Percentiles rank a stretch among this genome's conserved stretches.
Evolutionary conservation across 257 asterid species (phyloP).

Genomic region (Forsythia viridissima): DNA sequence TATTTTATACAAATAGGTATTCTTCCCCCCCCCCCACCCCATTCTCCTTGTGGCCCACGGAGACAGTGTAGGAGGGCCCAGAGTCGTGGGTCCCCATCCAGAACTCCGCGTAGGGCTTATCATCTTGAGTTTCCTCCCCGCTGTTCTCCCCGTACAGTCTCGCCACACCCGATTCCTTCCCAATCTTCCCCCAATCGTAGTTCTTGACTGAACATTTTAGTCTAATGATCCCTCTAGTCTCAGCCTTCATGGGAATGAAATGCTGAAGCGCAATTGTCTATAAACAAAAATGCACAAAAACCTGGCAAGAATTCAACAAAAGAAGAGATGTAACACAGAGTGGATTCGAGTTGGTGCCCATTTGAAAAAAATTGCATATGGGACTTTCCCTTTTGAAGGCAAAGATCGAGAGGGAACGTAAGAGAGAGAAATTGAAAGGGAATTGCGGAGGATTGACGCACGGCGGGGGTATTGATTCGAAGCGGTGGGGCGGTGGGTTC

Average conservation of each 20-base stretch:
- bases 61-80: constrained; percentile 58
- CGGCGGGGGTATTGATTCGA: neutral
- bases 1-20: too few species aligned
- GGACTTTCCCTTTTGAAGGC: constrained; percentile 38
- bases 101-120: constrained; percentile 68
- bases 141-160: constrained; percentile 53
- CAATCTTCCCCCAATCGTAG: constrained; percentile 72
- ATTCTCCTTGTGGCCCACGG: neutral
- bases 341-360: constrained; percentile 21
- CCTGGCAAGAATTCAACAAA: neutral
- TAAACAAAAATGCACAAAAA: constrained; percentile 11
- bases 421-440: constrained; percentile 10
- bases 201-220: constrained; percentile 64
- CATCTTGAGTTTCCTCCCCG: constrained; percentile 42
- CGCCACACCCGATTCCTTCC: constrained; percentile 59
- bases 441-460: neutral
- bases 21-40: too few species aligned
- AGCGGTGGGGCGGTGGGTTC: neutral
- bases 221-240: constrained; percentile 36
- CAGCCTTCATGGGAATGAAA: constrained; percentile 37
- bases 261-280: constrained; percentile 2
- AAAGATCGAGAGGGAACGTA: constrained; percentile 38
- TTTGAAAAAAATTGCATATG: constrained; percentile 22
- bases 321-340: neutral
- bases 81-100: constrained; percentile 97